These are phyloP conservation scores for Fomes fomentarius DNA, from an alignment of 1,284 basidiomycete species.

Conservation along the genomic window DNA sequence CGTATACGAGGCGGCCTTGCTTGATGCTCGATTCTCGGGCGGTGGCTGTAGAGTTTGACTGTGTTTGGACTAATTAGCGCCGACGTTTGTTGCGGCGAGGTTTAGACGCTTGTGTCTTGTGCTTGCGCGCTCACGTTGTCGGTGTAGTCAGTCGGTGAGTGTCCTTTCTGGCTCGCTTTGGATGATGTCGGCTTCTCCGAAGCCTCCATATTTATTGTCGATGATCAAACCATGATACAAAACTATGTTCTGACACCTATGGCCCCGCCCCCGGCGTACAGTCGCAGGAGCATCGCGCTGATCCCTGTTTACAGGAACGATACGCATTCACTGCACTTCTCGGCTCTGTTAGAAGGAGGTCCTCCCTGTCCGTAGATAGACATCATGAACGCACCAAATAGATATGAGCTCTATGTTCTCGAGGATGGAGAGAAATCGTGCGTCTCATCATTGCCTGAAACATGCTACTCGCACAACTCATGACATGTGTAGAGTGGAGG, in stretches of 20 bases:
- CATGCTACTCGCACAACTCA: slow-evolving; percentile 3
- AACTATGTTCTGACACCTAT: slow-evolving; percentile 41
- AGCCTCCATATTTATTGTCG: slow-evolving; percentile 71
- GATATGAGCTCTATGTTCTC: slow-evolving; percentile 90
- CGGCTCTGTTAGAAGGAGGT: too few species aligned
- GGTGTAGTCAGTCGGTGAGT: slow-evolving; percentile 23
- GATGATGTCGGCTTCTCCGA: slow-evolving; percentile 50
- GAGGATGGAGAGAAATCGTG: slow-evolving; percentile 93
- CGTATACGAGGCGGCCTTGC: slow-evolving; percentile 21
- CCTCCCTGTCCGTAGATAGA: slow-evolving; percentile 15
- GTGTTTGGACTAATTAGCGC: slow-evolving; percentile 40
- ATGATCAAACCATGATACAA: slow-evolving; percentile 61
- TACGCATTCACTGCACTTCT: too few species aligned
- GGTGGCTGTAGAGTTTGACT: slow-evolving; percentile 32
- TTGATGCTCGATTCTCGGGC: slow-evolving; percentile 18
- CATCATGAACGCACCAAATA: slow-evolving; percentile 89
- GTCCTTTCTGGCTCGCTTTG: slow-evolving; percentile 1
- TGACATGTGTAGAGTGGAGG: slow-evolving; percentile 71
- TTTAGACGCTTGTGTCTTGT: slow-evolving; percentile 2
- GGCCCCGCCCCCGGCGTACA: too few species aligned
- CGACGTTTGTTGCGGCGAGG: not conserved
- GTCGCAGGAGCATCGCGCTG: too few species aligned
- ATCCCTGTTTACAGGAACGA: too few species aligned
- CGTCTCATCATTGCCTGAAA: slow-evolving; percentile 39
- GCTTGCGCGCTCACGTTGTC: slow-evolving; percentile 10